Base-by-base conservation (phyloP, 2,329 filamentous ascomycete genomes). In the Fusarium haematococcum region DNA sequence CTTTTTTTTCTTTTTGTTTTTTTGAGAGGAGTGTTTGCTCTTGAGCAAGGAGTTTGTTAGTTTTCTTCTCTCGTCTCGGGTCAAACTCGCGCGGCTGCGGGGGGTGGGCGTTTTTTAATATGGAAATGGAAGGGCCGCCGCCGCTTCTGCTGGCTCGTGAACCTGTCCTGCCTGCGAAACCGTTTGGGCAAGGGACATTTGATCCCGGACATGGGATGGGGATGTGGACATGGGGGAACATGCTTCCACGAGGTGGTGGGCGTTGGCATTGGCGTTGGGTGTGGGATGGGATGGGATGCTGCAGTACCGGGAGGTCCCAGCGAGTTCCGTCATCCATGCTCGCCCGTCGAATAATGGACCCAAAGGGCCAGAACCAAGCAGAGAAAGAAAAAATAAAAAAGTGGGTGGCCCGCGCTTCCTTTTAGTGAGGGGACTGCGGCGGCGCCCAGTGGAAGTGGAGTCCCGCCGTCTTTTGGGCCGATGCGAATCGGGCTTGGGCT, bases 51-150 rank as follows among this genome's bases (percentile, higher is more conserved):
- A 52, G 45, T 27, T 23, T 30, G n/a, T 50, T 27, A 48, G 23
- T 25, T 23, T 45, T 20, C 23, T 18, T 50, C 54, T 71, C 43
- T 63, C 41, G 45, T 35, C 60, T 66, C 58, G 50, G 65, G 30
- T 63, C 14, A 32, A 54, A 59, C 61, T 50, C 52, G 45, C 50
- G 56, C 67, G 71, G 64, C 50, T 66, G 71, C 74, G 71, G 71
- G 71, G 71, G 71, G 68, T 60, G 71, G 25, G 39, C 64, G 64
- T 71, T 74, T 74, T 74, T 74, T 74, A 71, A 74, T 69, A 71
- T 52, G 16, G 43, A 14, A 16, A 41, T 41, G 37, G 37, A 41
- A 41, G 37, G 13, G 43, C 41, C 41, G 41, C 39, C 39, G 39
- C 41, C 41, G 20, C 20, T 20, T 25, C 20, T 20, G 14, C 23